Percentiles rank a stretch among this genome's conserved stretches.
These are phyloP conservation scores for Aspergillus fructus DNA, from an alignment of 2,329 filamentous ascomycete genomes.

Conservation along the genomic window DNA sequence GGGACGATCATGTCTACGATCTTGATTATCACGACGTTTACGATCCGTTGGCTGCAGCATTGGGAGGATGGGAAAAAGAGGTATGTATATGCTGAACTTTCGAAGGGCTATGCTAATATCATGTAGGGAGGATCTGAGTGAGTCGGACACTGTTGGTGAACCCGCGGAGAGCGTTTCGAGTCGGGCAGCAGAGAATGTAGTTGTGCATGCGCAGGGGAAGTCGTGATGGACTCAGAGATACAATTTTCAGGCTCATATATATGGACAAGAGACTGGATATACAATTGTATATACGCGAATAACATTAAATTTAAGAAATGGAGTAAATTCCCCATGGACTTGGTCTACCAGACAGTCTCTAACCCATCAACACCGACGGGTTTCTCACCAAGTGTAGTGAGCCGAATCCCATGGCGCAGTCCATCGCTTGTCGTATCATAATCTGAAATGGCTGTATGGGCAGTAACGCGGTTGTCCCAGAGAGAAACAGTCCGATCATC, in stretches of 20 bases:
- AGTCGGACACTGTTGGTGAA: background rate
- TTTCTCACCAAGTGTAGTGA: slow-evolving; percentile 1
- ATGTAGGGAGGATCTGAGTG: background rate
- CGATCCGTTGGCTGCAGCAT: slow-evolving; percentile 3
- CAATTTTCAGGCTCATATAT: too few relatives aligned
- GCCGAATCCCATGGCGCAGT: slow-evolving; percentile 2
- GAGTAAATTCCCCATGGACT: too few relatives aligned
- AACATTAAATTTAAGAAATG: too few relatives aligned
- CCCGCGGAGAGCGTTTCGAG: background rate
- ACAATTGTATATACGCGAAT: too few relatives aligned
- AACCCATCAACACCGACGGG: slow-evolving; percentile 8
- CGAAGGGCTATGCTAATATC: background rate
- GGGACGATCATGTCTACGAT: slow-evolving; percentile 50
- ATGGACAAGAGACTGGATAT: too few relatives aligned
- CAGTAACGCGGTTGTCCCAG: slow-evolving; percentile 11
- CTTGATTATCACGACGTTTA: slow-evolving; percentile 51
- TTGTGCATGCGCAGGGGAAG: slow-evolving; percentile 1
- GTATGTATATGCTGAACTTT: background rate
- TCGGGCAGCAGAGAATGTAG: background rate
- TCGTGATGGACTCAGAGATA: background rate
- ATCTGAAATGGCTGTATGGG: slow-evolving; percentile 6
- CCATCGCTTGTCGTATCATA: slow-evolving; percentile 4
- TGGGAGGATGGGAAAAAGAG: slow-evolving; percentile 9
- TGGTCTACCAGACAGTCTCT: slow-evolving; percentile 4
- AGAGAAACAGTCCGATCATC: slow-evolving; percentile 9